Conservation (phyloP, 2,329 filamentous ascomycete genomes). For the Sporothrix phasma region DNA sequence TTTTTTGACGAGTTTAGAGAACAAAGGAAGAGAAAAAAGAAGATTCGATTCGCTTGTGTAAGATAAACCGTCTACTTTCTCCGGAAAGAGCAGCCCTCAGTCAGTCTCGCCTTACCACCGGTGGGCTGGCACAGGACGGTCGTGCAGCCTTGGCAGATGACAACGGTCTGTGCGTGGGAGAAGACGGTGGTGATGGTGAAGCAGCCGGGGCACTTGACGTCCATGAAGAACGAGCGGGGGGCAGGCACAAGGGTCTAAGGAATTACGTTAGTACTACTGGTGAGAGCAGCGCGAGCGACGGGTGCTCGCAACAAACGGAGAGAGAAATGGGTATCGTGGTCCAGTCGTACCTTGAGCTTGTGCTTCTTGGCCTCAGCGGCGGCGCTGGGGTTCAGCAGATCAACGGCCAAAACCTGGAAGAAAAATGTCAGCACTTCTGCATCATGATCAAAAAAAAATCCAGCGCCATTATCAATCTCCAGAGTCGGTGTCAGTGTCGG, state of each 20-base stretch:
- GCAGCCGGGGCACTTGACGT: slow-evolving; percentile 99
- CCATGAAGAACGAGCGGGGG: slow-evolving; percentile 99
- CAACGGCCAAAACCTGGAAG: slow-evolving; percentile 93
- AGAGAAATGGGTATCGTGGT: neutral
- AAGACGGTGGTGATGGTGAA: slow-evolving; percentile 99
- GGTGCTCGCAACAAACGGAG: neutral
- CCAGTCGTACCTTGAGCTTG: slow-evolving; percentile 87
- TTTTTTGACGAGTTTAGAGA: slow-evolving; percentile 5
- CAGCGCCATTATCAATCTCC: neutral
- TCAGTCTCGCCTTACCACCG: slow-evolving; percentile 96
- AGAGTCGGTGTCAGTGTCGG: neutral
- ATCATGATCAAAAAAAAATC: neutral
- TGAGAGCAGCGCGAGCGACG: neutral
- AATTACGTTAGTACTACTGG: slow-evolving; percentile 8
- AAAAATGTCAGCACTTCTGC: slow-evolving; percentile 36
- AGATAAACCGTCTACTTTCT: slow-evolving; percentile 70
- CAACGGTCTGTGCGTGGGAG: slow-evolving; percentile 99
- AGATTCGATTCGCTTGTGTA: neutral
- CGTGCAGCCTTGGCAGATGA: slow-evolving; percentile 99
- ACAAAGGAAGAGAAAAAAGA: neutral
- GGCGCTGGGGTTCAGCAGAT: slow-evolving; percentile 98
- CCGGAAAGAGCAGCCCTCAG: slow-evolving; percentile 99
- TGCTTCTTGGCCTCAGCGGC: slow-evolving; percentile 99
- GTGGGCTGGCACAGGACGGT: slow-evolving; percentile 99
- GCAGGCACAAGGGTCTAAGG: slow-evolving; percentile 79